Evolutionary conservation across 2,329 filamentous ascomycete genomes (phyloP), one percentile per base, ranked within the genome.

Genomic region (Thermoascus crustaceus): DNA sequence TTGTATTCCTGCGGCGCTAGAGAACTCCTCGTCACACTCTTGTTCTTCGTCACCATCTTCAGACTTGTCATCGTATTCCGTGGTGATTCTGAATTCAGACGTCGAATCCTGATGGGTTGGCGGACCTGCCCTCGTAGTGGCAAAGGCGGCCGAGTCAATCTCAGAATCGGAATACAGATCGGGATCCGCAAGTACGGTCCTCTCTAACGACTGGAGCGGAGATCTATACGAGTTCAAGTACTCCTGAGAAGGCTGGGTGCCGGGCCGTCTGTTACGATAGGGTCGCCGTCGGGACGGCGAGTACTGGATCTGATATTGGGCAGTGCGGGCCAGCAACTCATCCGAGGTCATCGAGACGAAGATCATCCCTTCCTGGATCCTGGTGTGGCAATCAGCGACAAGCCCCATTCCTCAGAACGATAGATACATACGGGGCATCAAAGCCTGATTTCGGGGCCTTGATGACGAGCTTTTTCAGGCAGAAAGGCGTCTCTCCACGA

Each of bases 321-420:
- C 74, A 7, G 85, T 91, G 39, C 80, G 73, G 13, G 70, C 74
- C 27, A 91, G 63, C 1, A 91, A 66, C 41, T 91, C 80, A 46
- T 93, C 79, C 23, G 80, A 75, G 25, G 78, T 75, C 88, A 95
- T 94, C 30, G 85, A 76, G 18, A 96, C 73, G 53, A 95, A 95
- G 1, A 96, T 76, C 73, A 95, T 81, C 29, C 91, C 89, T 71
- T 94, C 84, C 60, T 89, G 81, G 35, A 94, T 80, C 35, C 85
- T 89, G 38, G 30, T 36, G 37, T 34, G 42, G 38, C 38, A 33
- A 50, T 69, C 45, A 71, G 61, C 29, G 42, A 40, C 30, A 40
- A 11, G 26, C 21, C 13, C 33, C 25, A 18, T 35, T 26, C 9
- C 11, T 24, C n/a, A 33, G 25, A 27, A 4, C 34, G 9, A 26